phyloP scores from a whole-genome alignment of 2,329 filamentous ascomycete genomes.

The Aspergillus fumigatiaffinis region DNA sequence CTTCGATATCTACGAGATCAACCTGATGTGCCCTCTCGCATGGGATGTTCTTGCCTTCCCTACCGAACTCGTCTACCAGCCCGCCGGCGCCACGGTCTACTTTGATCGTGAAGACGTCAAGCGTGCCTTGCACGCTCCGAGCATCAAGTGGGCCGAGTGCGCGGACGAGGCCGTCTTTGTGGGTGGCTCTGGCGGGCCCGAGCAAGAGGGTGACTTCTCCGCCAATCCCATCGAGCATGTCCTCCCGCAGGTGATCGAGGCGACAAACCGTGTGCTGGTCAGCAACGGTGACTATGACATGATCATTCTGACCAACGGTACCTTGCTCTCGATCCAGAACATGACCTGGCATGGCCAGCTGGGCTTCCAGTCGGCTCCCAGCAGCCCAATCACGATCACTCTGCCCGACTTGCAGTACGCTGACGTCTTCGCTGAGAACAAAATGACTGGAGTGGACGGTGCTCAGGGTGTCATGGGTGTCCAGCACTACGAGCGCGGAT shows the following conservation, averaged over 20 bases:
- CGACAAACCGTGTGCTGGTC: conserved; percentile 69
- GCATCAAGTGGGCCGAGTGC: conserved; percentile 31
- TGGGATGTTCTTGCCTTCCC: conserved; percentile 69
- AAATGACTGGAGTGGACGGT: conserved; percentile 61
- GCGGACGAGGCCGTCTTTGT: conserved; percentile 43
- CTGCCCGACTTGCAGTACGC: conserved; percentile 55
- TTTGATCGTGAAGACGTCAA: conserved; percentile 70
- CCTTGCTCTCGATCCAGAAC: conserved; percentile 71
- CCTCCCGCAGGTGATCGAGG: conserved; percentile 38
- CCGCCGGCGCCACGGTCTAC: conserved; percentile 60
- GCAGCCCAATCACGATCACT: conserved; percentile 36
- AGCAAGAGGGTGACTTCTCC: conserved; percentile 38
- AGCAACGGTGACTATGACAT: conserved; percentile 71
- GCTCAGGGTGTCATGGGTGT: conserved; percentile 65
- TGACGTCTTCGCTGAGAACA: conserved; percentile 49
- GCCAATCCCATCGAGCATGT: conserved; percentile 53
- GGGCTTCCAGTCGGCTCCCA: conserved; percentile 67
- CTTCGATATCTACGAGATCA: conserved; percentile 73
- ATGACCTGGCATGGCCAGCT: conserved; percentile 74
- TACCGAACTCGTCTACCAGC: conserved; percentile 50
- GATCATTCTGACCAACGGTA: conserved; percentile 66
- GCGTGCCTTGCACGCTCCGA: conserved; percentile 59
- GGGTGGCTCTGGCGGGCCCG: conserved; percentile 35
- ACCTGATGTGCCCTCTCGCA: conserved; percentile 65
- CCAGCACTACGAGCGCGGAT: conserved; percentile 68